Conservation (phyloP, 371 early-diverging fungal species). For the Mucor sp. region DNA sequence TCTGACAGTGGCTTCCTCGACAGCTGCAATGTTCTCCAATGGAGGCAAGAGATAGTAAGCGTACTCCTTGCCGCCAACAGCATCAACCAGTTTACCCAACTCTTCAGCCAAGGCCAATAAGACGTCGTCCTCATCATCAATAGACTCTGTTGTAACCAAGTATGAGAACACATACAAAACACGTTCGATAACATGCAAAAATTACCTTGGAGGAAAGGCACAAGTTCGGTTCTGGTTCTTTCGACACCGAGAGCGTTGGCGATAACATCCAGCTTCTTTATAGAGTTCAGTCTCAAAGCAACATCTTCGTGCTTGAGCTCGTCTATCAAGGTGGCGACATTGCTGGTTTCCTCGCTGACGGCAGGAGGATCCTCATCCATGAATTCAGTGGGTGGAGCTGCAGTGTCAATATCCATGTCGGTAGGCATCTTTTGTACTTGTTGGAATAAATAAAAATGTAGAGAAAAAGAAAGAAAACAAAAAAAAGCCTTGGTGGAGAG, state of each 20-base stretch:
- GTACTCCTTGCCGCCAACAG: conserved; percentile 88
- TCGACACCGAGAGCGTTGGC: conserved; percentile 95
- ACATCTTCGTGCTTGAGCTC: conserved; percentile 98
- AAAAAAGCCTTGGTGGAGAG: too few relatives aligned
- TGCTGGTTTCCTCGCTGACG: conserved; percentile 55
- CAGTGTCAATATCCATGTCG: conserved; percentile 49
- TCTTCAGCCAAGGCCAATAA: conserved; percentile 92
- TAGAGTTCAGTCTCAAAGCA: conserved; percentile 88
- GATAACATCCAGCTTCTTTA: conserved; percentile 87
- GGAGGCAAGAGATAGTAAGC: conserved; percentile 88
- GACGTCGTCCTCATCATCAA: conserved; percentile 98
- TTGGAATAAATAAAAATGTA: not conserved
- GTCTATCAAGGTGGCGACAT: conserved; percentile 93
- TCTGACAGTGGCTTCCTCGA: conserved; percentile 96
- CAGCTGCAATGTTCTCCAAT: conserved; percentile 93
- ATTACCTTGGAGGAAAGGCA: conserved; percentile 96
- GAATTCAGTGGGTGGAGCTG: conserved; percentile 41
- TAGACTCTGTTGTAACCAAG: conserved; percentile 74
- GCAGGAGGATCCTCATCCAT: conserved; percentile 55
- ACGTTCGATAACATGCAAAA: not conserved
- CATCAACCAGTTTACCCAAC: conserved; percentile 87
- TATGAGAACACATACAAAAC: not conserved
- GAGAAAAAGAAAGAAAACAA: not conserved
- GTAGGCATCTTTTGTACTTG: conserved; percentile 17
- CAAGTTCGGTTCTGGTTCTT: conserved; percentile 92